Evolutionary conservation across 805 yeast genomes (phyloP).

Genomic region (Candida taoyuanica): DNA sequence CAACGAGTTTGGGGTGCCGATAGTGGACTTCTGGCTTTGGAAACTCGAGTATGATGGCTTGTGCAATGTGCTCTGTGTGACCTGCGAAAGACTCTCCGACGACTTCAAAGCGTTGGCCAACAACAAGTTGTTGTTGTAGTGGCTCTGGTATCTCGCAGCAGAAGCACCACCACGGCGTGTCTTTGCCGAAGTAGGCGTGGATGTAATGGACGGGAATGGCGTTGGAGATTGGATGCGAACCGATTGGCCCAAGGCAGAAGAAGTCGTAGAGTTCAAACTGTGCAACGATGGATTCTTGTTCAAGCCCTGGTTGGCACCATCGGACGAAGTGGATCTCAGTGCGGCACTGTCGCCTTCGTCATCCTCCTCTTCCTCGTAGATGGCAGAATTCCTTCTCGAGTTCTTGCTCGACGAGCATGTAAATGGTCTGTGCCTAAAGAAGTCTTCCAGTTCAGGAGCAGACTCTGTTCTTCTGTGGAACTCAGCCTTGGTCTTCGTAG

Average conservation of each 20-base stretch:
- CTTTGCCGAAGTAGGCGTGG: slow-evolving; percentile 29
- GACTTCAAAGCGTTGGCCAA: slow-evolving; percentile 43
- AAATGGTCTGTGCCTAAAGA: slow-evolving; percentile 20
- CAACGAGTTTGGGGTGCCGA: slow-evolving; percentile 11
- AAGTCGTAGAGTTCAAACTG: slow-evolving; percentile 15
- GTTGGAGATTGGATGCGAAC: slow-evolving; percentile 10
- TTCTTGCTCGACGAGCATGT: slow-evolving; percentile 8
- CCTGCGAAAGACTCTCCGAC: slow-evolving; percentile 28
- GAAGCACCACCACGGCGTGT: slow-evolving; percentile 33
- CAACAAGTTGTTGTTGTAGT: slow-evolving; percentile 41
- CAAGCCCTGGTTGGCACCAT: slow-evolving; percentile 3
- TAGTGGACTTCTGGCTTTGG: slow-evolving; percentile 16
- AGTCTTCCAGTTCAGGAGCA: slow-evolving; percentile 47
- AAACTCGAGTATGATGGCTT: slow-evolving; percentile 21
- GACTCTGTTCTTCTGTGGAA: slow-evolving; percentile 50
- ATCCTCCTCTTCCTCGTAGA: slow-evolving; percentile 32
- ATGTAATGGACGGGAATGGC: slow-evolving; percentile 10
- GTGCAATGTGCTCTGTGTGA: slow-evolving; percentile 8
- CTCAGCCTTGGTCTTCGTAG: slow-evolving; percentile 28
- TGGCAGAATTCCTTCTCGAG: slow-evolving; percentile 26
- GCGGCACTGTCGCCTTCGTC: slow-evolving; percentile 21
- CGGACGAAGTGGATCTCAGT: slow-evolving; percentile 19
- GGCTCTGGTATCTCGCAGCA: slow-evolving; percentile 46
- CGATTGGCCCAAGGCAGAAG: slow-evolving; percentile 1
- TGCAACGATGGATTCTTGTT: slow-evolving; percentile 21